Evolutionary conservation across 2,329 filamentous ascomycete genomes (phyloP), one percentile per base, ranked within the genome.

Genomic region (Septoria petroselini): DNA sequence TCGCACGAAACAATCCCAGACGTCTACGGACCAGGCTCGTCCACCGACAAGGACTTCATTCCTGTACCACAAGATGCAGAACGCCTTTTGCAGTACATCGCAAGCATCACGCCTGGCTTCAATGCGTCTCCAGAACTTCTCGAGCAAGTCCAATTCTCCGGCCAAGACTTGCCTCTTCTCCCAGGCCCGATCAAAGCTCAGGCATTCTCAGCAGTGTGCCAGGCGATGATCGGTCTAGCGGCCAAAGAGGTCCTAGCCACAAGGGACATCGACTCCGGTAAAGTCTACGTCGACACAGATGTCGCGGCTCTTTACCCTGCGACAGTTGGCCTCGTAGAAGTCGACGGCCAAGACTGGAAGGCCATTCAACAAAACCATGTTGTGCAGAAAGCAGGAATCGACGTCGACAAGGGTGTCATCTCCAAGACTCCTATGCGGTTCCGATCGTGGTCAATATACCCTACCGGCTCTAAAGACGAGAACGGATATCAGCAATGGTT

Each of bases 301-400:
- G 73, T 77, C 25, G 68, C 71, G 1, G 71, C 66, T 0, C 60
- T 78, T 6, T 78, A 71, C 67, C 68, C 75, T 27, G 73, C 66
- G 5, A 70, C 69, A 7, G 64, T 70, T 0, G 68, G 68, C 11
- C 65, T 70, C 1, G 66, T 66, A 1, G 68, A 67, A 29, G 58
- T 75, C 8, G 65, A 71, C 31, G 71, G 69, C n/a, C 55, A 63
- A n/a, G 65, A 68, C 35, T 48, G 67, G 19, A 55, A 65, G 4
- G 52, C 57, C 7, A 58, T 67, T 27, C 61, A 55, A 35, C 61
- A 60, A 48, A 51, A 66, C 12, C 62, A 63, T 7, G 64, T 57
- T n/a, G 41, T 57, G 1, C 51, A 57, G 14, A 45, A 50, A 65
- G 52, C 51, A 70, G 45, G 30, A 9, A 5, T 59, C 51, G 9